Evolutionary conservation across 2,329 filamentous ascomycete genomes (phyloP).

Genomic region (Xylaria polymorpha): DNA sequence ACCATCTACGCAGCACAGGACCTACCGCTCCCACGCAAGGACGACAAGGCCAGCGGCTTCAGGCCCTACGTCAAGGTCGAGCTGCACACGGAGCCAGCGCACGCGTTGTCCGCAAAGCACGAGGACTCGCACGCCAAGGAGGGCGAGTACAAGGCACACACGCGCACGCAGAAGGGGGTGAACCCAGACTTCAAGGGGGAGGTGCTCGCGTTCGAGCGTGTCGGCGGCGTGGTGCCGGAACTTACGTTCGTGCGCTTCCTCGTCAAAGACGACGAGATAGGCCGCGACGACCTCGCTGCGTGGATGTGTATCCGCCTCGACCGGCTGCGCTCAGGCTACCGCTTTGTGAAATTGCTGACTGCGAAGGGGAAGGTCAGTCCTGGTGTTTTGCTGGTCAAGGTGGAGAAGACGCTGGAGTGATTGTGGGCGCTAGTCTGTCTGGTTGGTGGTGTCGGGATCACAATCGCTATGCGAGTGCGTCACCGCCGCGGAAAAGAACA

Average conservation of each 20-base stretch:
- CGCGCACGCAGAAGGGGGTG: slow-evolving; percentile 66
- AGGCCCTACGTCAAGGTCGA: slow-evolving; percentile 86
- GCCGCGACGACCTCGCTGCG: slow-evolving; percentile 80
- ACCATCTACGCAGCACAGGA: slow-evolving; percentile 81
- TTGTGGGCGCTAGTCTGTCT: not conserved
- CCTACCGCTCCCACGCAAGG: slow-evolving; percentile 71
- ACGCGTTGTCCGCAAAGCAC: slow-evolving; percentile 40
- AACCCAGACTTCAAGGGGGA: slow-evolving; percentile 73
- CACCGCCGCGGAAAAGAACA: too few relatives aligned
- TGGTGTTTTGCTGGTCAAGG: slow-evolving; percentile 78
- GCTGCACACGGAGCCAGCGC: slow-evolving; percentile 75
- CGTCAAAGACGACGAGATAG: slow-evolving; percentile 86
- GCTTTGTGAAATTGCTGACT: slow-evolving; percentile 82
- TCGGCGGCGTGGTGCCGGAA: slow-evolving; percentile 71
- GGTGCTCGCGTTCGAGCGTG: slow-evolving; percentile 65
- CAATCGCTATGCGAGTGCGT: too few relatives aligned
- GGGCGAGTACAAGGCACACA: slow-evolving; percentile 69
- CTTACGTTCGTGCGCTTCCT: slow-evolving; percentile 84
- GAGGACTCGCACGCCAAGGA: slow-evolving; percentile 67
- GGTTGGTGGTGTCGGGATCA: too few relatives aligned
- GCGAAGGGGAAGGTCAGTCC: slow-evolving; percentile 71
- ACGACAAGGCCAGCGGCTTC: slow-evolving; percentile 67
- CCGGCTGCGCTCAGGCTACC: slow-evolving; percentile 77
- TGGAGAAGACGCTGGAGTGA: slow-evolving; percentile 65
- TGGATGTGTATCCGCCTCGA: slow-evolving; percentile 93